phyloP scores from a whole-genome alignment of 257 asterid species.

The Solanum neorickii region DNA sequence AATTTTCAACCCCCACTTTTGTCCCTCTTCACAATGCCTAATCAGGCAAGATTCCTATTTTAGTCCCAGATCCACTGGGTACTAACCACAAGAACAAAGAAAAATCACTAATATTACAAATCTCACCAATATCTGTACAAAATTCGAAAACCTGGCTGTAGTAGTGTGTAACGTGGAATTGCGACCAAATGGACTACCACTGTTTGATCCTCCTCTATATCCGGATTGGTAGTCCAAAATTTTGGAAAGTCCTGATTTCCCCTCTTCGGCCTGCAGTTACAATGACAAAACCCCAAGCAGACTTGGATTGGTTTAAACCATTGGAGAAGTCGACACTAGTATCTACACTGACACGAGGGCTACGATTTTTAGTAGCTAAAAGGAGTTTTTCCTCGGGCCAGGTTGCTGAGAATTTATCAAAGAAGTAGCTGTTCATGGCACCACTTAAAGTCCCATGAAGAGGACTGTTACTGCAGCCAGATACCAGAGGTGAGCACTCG shows the following conservation, averaged over 20 bases:
- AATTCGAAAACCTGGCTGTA: constrained; percentile 8
- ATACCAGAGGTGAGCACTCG: constrained; percentile 37
- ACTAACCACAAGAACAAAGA: constrained; percentile 12
- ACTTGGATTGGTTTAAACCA: constrained; percentile 39
- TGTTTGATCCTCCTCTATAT: constrained; percentile 24
- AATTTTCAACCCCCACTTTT: background rate
- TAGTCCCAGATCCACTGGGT: constrained; percentile 12
- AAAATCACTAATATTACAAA: constrained; percentile 37
- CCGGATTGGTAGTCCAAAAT: constrained; percentile 81
- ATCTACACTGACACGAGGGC: constrained; percentile 66
- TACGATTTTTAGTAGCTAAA: constrained; percentile 39
- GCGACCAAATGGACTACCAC: background rate
- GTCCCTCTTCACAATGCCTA: constrained; percentile 1
- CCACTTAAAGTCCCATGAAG: constrained; percentile 37
- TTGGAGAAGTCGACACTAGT: constrained; percentile 51
- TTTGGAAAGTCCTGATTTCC: constrained; percentile 83
- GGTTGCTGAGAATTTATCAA: constrained; percentile 69
- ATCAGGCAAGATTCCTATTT: constrained; percentile 3
- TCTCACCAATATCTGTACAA: constrained; percentile 72
- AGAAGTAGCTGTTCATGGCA: constrained; percentile 54
- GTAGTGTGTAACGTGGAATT: background rate
- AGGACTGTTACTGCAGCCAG: constrained; percentile 50
- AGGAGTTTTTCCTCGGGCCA: constrained; percentile 92
- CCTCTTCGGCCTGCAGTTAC: constrained; percentile 90
- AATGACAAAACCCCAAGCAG: constrained; percentile 91